A percentile compares a stretch with the other conserved stretches of the same genome.
Conservation (phyloP, 345 rosid species). For the Syzygium jambos region DNA sequence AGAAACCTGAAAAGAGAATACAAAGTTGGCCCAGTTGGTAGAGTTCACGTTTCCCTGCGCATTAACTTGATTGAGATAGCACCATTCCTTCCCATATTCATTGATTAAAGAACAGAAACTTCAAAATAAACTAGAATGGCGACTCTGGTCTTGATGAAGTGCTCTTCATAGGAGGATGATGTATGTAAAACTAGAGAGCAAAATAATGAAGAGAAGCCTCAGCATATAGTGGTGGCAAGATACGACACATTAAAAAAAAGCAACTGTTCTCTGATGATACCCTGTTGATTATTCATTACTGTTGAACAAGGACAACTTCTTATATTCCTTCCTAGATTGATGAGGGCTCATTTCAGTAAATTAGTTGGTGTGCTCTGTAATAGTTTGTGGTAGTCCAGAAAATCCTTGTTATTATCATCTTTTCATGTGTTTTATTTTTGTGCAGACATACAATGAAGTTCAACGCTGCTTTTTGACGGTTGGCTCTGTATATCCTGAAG, state of each 20-base stretch:
- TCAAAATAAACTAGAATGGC: not conserved
- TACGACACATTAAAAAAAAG: not conserved
- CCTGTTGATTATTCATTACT: not conserved
- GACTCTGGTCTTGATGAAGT: not conserved
- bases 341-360: not conserved
- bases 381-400: not conserved
- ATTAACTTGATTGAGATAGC: not conserved
- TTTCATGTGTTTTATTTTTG: not conserved
- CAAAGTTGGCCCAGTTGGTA: not conserved
- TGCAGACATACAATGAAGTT: conserved; percentile 93
- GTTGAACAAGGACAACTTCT: not conserved
- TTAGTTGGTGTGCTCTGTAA: not conserved
- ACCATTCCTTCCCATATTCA: not conserved
- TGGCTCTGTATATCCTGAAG: conserved; percentile 79
- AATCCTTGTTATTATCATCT: not conserved
- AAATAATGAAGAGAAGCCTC: not conserved
- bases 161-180: not conserved
- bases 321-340: not conserved
- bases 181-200: not conserved
- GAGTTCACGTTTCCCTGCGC: not conserved
- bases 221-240: not conserved
- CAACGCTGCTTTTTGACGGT: conserved; percentile 90
- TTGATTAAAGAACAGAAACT: not conserved
- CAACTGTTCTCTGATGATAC: not conserved
- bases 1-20: not conserved